Percentiles rank a stretch among this genome's conserved stretches.
Conservation (phyloP, 768 basidiomycete genomes). For the Rhizopogon vinicolor region DNA sequence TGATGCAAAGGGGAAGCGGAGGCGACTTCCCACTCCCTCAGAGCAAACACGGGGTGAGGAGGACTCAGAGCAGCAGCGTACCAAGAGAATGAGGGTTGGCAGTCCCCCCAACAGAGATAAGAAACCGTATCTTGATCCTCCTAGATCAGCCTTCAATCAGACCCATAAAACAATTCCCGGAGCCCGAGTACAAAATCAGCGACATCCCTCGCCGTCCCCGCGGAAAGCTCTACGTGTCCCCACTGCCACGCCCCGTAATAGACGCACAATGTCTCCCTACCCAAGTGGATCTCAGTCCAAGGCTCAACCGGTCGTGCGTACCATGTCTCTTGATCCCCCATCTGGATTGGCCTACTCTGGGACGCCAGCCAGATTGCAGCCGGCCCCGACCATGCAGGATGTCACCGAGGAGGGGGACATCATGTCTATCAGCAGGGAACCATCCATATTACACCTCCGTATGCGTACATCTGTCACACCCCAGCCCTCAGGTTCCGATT, state of each 20-base stretch:
- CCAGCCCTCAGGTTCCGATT: slow-evolving; percentile 43
- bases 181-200: slow-evolving; percentile 15
- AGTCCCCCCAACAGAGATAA: slow-evolving; percentile 40
- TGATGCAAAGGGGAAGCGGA: slow-evolving; percentile 44
- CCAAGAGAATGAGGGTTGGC: slow-evolving; percentile 50
- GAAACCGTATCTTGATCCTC: slow-evolving; percentile 52
- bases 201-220: slow-evolving; percentile 20
- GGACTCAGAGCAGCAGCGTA: slow-evolving; percentile 27
- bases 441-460: slow-evolving; percentile 46
- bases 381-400: slow-evolving; percentile 31
- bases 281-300: slow-evolving; percentile 29
- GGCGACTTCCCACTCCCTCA: slow-evolving; percentile 32
- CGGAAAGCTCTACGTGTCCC: slow-evolving; percentile 27
- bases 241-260: slow-evolving; percentile 27
- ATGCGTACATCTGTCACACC: slow-evolving; percentile 71
- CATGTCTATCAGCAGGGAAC: slow-evolving; percentile 27
- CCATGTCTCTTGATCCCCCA: slow-evolving; percentile 73
- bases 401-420: slow-evolving; percentile 18
- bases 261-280: slow-evolving; percentile 40
- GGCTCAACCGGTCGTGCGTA: slow-evolving; percentile 40
- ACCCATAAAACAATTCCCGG: slow-evolving; percentile 15
- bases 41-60: slow-evolving; percentile 26
- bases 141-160: slow-evolving; percentile 36
- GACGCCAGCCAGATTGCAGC: slow-evolving; percentile 14
- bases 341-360: slow-evolving; percentile 16